phyloP scores from a whole-genome alignment of 2,329 filamentous ascomycete genomes.

The Ramularia endophylla region DNA sequence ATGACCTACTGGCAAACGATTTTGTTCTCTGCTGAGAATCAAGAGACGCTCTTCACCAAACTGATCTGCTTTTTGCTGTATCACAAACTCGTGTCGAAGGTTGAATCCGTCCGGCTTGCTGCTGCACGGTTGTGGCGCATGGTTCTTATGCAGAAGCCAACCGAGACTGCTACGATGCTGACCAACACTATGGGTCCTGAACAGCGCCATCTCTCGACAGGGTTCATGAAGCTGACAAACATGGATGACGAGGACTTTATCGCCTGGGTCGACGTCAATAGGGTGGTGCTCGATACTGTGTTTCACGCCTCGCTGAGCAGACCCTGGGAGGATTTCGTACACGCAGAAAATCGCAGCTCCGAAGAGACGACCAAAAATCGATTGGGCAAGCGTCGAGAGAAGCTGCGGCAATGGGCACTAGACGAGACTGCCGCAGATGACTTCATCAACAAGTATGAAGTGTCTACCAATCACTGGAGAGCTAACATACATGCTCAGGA shows the following conservation, averaged over 20 bases:
- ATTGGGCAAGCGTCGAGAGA: conserved; percentile 71
- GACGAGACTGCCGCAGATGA: conserved; percentile 65
- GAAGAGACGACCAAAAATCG: conserved; percentile 67
- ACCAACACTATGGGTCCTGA: conserved; percentile 64
- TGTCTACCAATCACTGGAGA: conserved; percentile 84
- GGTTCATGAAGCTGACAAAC: conserved; percentile 78
- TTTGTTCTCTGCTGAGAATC: conserved; percentile 69
- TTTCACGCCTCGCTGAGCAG: conserved; percentile 79
- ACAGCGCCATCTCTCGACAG: conserved; percentile 64
- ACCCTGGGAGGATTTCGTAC: conserved; percentile 83
- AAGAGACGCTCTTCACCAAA: conserved; percentile 74
- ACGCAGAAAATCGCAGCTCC: conserved; percentile 71
- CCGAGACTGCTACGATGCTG: conserved; percentile 69
- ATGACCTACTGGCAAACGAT: conserved; percentile 96
- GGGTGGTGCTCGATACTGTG: conserved; percentile 68
- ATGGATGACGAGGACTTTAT: conserved; percentile 86
- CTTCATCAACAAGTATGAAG: conserved; percentile 72
- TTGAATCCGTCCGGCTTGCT: conserved; percentile 61
- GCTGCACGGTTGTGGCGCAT: conserved; percentile 87
- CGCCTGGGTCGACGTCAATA: conserved; percentile 78
- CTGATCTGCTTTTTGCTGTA: conserved; percentile 93
- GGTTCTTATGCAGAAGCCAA: conserved; percentile 85
- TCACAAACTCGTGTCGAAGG: conserved; percentile 70
- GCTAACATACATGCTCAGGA: conserved; percentile 93
- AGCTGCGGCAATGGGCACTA: conserved; percentile 69